Percentiles rank a stretch among this genome's conserved stretches.
These are phyloP conservation scores for Sporisorium reilianum DNA, from an alignment of 1,284 basidiomycete species.

Conservation along the genomic window DNA sequence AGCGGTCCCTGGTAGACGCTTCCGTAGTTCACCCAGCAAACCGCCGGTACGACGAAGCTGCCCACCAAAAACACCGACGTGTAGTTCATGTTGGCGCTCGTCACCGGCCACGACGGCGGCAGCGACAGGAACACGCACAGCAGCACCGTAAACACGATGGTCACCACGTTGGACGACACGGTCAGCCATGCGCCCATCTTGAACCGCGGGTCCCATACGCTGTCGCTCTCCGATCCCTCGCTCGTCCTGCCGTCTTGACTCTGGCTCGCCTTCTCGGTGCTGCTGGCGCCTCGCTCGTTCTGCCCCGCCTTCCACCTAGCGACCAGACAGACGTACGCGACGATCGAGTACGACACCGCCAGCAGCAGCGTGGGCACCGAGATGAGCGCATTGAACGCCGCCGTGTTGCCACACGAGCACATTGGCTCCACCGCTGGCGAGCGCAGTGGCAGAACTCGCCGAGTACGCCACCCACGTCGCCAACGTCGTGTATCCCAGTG, in stretches of 20 bases:
- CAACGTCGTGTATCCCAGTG: slow-evolving; percentile 25
- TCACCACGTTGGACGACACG: slow-evolving; percentile 25
- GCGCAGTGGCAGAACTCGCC: slow-evolving; percentile 16
- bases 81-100: slow-evolving; percentile 38
- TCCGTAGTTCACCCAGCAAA: slow-evolving; percentile 15
- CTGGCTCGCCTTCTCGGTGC: slow-evolving; percentile 8
- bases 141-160: slow-evolving; percentile 31
- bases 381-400: slow-evolving; percentile 42
- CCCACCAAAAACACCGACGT: slow-evolving; percentile 23
- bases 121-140: slow-evolving; percentile 35
- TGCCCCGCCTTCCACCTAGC: slow-evolving; percentile 8
- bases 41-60: slow-evolving; percentile 17
- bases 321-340: slow-evolving; percentile 21
- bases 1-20: slow-evolving; percentile 21
- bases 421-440: slow-evolving; percentile 40
- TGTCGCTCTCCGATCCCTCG: slow-evolving; percentile 6
- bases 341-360: slow-evolving; percentile 29
- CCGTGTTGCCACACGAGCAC: slow-evolving; percentile 39
- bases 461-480: slow-evolving; percentile 43
- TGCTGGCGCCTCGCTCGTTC: background rate
- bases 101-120: slow-evolving; percentile 35
- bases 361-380: slow-evolving; percentile 33
- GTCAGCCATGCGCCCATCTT: slow-evolving; percentile 22
- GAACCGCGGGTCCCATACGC: slow-evolving; percentile 27
- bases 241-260: background rate